Evolutionary conservation across 257 asterid genomes (phyloP).

Genomic region (Coffea canephora): DNA sequence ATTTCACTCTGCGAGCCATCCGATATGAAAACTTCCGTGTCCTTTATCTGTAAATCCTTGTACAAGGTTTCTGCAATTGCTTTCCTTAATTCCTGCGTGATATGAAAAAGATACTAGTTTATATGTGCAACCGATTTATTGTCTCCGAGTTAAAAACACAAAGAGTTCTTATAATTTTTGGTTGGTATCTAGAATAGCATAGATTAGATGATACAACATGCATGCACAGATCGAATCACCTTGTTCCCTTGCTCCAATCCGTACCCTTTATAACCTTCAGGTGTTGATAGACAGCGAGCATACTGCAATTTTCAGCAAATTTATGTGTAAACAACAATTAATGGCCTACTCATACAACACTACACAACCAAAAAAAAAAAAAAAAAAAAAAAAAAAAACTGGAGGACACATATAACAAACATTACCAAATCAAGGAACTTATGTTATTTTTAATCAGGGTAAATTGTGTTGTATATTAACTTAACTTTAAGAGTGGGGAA

Average conservation of each 20-base stretch:
- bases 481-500: no score
- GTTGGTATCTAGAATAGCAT: no score
- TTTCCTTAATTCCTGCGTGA: conserved; percentile 57
- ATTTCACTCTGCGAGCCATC: conserved; percentile 93
- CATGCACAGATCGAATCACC: conserved; percentile 27
- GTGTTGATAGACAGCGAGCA: conserved; percentile 67
- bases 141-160: no score
- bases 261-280: conserved; percentile 70
- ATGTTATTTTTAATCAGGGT: background rate
- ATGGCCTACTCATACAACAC: background rate
- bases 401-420: background rate
- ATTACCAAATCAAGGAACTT: background rate
- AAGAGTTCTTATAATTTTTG: no score
- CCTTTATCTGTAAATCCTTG: conserved; percentile 46
- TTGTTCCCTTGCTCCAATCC: conserved; percentile 81
- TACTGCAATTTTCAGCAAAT: conserved; percentile 43
- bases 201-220: background rate
- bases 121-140: no score
- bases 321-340: background rate
- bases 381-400: background rate
- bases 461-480: background rate
- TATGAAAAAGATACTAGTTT: no score
- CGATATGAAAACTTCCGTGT: conserved; percentile 66
- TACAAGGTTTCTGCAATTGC: conserved; percentile 61
- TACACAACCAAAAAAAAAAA: no score